These are phyloP conservation scores for Magnusiomyces starmeri DNA, from an alignment of 1,139 yeast genomes.

Conservation along the genomic window DNA sequence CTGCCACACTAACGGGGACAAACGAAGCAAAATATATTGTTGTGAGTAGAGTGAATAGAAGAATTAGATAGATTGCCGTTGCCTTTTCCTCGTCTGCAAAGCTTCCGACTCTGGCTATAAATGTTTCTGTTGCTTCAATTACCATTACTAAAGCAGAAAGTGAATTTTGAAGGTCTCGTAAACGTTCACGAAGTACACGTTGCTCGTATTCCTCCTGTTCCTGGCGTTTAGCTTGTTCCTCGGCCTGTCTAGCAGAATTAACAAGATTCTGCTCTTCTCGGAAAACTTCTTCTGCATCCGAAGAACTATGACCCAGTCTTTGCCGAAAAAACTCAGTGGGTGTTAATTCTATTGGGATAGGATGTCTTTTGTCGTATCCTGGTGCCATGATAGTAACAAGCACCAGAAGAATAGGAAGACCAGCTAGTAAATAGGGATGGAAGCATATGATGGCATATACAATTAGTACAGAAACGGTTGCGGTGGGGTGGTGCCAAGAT, in stretches of 20 bases:
- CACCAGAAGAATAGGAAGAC: conserved; percentile 54
- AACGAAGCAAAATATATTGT: conserved; percentile 51
- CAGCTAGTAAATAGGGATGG: conserved; percentile 62
- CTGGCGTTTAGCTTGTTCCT: conserved; percentile 12
- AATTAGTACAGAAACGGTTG: conserved; percentile 30
- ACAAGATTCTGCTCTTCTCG: conserved; percentile 3
- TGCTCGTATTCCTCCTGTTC: background rate
- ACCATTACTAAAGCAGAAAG: conserved; percentile 49
- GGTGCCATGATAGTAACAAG: conserved; percentile 60
- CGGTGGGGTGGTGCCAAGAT: conserved; percentile 18
- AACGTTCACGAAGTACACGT: conserved; percentile 37
- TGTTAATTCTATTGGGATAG: conserved; percentile 18
- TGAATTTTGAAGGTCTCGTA: conserved; percentile 57
- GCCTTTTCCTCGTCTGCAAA: conserved; percentile 66
- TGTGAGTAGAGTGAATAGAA: conserved; percentile 39
- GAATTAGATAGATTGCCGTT: conserved; percentile 45
- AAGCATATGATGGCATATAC: conserved; percentile 36
- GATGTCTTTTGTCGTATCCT: conserved; percentile 66
- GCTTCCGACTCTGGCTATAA: conserved; percentile 58
- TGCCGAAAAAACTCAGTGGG: conserved; percentile 16
- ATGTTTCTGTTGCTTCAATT: conserved; percentile 48
- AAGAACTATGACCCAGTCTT: conserved; percentile 1
- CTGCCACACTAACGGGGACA: conserved; percentile 55
- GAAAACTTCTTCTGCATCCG: conserved; percentile 6
- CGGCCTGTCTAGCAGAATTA: conserved; percentile 10